These are phyloP conservation scores for Pharnaceum exiguum DNA, from an alignment of 148 eudicot genomes.

Conservation along the genomic window DNA sequence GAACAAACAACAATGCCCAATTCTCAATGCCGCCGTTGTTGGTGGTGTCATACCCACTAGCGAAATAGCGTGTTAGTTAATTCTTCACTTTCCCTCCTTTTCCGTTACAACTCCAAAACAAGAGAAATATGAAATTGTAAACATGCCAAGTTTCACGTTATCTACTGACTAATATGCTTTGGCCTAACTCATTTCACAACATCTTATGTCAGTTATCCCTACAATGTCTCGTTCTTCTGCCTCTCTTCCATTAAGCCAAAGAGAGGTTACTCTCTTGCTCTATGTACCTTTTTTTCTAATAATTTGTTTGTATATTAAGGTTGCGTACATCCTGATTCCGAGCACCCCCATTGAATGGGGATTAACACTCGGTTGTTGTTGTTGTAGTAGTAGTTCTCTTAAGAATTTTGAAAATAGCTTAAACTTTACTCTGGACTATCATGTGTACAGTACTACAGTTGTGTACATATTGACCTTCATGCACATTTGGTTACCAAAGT, in stretches of 20 bases:
- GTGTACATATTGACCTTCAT: no score
- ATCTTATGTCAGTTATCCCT: neutral
- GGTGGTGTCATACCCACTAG: neutral
- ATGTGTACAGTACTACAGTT: no score
- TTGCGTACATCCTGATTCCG: no score
- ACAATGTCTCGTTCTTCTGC: slow-evolving; percentile 21
- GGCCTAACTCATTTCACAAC: neutral
- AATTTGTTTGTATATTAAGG: neutral
- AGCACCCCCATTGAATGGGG: no score
- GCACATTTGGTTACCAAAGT: no score
- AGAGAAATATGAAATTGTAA: no score
- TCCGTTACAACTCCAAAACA: neutral
- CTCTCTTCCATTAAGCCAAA: slow-evolving; percentile 15
- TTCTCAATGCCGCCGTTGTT: slow-evolving; percentile 11
- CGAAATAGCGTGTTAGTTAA: slow-evolving; percentile 16
- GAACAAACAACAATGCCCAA: slow-evolving; percentile 4
- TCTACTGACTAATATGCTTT: neutral
- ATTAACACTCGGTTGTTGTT: no score
- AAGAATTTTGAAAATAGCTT: no score
- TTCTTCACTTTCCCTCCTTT: slow-evolving; percentile 14
- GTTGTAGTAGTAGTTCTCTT: no score
- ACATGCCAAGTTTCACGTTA: neutral
- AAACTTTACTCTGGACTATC: no score
- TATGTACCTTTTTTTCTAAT: neutral
- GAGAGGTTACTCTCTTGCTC: slow-evolving; percentile 26